phyloP scores from a whole-genome alignment of 768 basidiomycete species.

The Rhodotorula kratochvilovae region DNA sequence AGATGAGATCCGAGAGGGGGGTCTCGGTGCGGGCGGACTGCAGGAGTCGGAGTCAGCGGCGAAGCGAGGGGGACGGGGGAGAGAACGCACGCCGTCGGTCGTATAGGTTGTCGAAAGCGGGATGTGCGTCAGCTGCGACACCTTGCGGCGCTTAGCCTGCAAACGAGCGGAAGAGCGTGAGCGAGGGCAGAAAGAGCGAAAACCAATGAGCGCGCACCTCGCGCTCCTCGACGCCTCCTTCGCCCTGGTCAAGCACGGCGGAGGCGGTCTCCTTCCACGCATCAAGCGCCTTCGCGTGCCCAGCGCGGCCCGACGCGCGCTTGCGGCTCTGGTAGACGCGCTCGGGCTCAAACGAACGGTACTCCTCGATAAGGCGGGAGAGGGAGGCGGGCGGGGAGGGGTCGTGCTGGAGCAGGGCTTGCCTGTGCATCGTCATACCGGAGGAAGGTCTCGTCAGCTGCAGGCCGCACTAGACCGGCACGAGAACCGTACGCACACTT shows the following conservation, averaged over 20 bases:
- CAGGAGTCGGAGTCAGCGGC: not conserved
- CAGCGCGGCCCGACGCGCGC: not conserved
- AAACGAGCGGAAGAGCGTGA: too few species aligned
- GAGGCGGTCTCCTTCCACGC: not conserved
- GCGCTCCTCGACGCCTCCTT: not conserved
- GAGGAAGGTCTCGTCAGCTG: not conserved
- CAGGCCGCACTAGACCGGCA: not conserved
- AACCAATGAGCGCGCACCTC: not conserved
- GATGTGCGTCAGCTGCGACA: not conserved
- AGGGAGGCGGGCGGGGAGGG: not conserved
- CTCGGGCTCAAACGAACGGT: slow-evolving; percentile 9
- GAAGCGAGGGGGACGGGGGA: not conserved
- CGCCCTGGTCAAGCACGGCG: not conserved
- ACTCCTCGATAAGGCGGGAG: slow-evolving; percentile 4
- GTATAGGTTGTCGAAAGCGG: not conserved
- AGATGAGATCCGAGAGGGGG: not conserved
- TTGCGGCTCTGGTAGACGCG: not conserved
- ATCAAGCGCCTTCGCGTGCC: not conserved
- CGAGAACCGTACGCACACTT: not conserved
- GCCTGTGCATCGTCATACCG: not conserved
- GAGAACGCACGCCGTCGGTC: not conserved
- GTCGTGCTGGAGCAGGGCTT: not conserved
- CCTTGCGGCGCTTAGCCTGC: slow-evolving; percentile 16
- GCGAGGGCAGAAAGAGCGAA: not conserved
- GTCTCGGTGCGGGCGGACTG: too few species aligned